Evolutionary conservation across 257 asterid species (phyloP), one percentile per base, ranked within the genome.

Genomic region (Solanum medicagineum): DNA sequence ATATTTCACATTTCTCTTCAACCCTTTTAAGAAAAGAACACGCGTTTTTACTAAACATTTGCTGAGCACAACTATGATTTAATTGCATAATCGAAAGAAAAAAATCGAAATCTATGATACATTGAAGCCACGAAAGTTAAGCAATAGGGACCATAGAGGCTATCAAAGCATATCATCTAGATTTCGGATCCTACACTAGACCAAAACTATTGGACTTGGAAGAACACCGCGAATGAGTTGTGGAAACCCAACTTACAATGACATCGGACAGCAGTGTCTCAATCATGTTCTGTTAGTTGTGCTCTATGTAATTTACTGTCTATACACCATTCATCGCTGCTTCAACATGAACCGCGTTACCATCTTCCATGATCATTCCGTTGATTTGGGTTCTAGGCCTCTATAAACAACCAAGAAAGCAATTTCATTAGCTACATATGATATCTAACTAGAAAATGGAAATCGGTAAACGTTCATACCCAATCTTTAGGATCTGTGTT

Each of bases 361-460:
- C 93, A 36, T 90, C 90, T 79, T 93, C 95, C 89, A 71, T 68
- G 16, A 79, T 80, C 90, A 81, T 92, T 29, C 93, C 94, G 20
- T 90, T 93, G 87, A 87, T 57, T 86, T 91, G 94, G 19, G 91
- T 87, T 85, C 94, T 88, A 8, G 89, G 89, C 92, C 90, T 91
- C 94, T 92, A 88, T 63, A 89, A 84, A 86, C 79, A 22, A 88
- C 54, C 82, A 16, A 53, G 55, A 45, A 45, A 81, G 59, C 13
- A 56, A 51, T 49, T 45, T 54, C 42, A 32, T 42, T 19, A 45
- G 54, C 80, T 66, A 85, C 80, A 83, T 63, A 56, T 44, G 83
- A 83, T 63, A n/a, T 36, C 59, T 83, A 59, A 60, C 60, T 19
- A 81, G 69, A 57, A 63, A 32, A 20, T 17, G 32, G 69, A n/a